Base-by-base conservation (phyloP, 2,329 filamentous ascomycete species). In the Elsinoe ampelina region DNA sequence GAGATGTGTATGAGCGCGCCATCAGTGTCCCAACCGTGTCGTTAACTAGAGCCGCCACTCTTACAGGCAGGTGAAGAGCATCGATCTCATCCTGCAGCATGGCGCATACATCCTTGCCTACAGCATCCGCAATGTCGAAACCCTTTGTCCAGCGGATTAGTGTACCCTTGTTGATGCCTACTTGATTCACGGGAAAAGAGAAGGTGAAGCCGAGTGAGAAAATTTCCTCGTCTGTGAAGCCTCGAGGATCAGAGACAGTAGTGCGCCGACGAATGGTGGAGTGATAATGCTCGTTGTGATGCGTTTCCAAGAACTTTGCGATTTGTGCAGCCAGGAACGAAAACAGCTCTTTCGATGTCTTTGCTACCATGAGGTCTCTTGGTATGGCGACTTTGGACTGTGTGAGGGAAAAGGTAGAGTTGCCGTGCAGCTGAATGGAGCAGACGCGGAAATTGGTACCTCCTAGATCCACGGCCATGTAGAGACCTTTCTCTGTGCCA, bases 121-220 rank as follows among this genome's bases (percentile, higher is more conserved):
- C 73, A 1, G 91, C 88, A 68, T 97, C 93, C n/a, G 84, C 81
- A 63, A 98, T 97, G 69, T 97, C 89, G 69, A 96, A 98, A 54
- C 93, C 93, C 77, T 98, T 98, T 58, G 93, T 98, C 93, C 93
- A 98, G 64, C 93, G 84, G 72, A 96, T 93, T 56, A 98, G 79
- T 58, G 85, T 86, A 60, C 93, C 93, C 74, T 90, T 92, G 79
- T 97, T 97, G 70, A 98, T 95, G 38, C 89, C 91, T 58, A 87
- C 79, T 71, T 98, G 93, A 69, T 95, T 83, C 38, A 97, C 91
- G 2, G 93, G 93, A 75, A 97, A 98, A 69, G 88, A 95, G 74
- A 98, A 98, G 55, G 93, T 98, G 74, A 98, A 98, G n/a, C 93
- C 93, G 41, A 98, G 79, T 65, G 90, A 87, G 75, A 97, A 95